These are phyloP conservation scores for Mycena amicta DNA, from an alignment of 768 basidiomycete species.

Conservation along the genomic window DNA sequence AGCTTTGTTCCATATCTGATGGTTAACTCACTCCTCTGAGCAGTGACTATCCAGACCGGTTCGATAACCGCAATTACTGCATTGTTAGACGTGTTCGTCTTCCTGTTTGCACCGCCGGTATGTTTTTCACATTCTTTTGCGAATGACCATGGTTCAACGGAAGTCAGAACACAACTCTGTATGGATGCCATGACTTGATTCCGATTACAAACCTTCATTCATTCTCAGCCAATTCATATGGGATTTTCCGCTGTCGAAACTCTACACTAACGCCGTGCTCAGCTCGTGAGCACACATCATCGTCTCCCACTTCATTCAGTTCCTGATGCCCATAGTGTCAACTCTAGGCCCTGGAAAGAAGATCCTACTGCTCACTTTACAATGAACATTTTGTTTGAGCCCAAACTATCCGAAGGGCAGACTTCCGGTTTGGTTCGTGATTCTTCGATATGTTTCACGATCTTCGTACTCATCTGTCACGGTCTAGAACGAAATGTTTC, in stretches of 20 bases:
- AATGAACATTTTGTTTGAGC: slow-evolving; percentile 9
- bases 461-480: too few species aligned
- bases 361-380: background rate
- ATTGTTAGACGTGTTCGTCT: slow-evolving; percentile 9
- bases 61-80: slow-evolving; percentile 10
- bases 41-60: slow-evolving; percentile 18
- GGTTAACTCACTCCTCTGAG: background rate
- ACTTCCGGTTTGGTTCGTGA: too few species aligned
- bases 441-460: too few species aligned
- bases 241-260: slow-evolving; percentile 20
- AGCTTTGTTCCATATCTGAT: background rate
- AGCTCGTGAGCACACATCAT: background rate
- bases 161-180: background rate
- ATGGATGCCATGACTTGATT: background rate
- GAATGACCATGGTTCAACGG: background rate
- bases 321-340: slow-evolving; percentile 1
- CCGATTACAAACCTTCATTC: background rate
- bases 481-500: too few species aligned
- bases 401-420: background rate
- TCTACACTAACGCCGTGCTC: slow-evolving; percentile 13
- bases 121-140: background rate
- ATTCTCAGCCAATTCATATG: slow-evolving; percentile 13
- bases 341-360: slow-evolving; percentile 10
- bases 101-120: slow-evolving; percentile 6
- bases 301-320: background rate